A percentile compares a stretch with the other conserved stretches of the same genome.
phyloP scores from a whole-genome alignment of 768 basidiomycete genomes.

The Mycena rebaudengoi region DNA sequence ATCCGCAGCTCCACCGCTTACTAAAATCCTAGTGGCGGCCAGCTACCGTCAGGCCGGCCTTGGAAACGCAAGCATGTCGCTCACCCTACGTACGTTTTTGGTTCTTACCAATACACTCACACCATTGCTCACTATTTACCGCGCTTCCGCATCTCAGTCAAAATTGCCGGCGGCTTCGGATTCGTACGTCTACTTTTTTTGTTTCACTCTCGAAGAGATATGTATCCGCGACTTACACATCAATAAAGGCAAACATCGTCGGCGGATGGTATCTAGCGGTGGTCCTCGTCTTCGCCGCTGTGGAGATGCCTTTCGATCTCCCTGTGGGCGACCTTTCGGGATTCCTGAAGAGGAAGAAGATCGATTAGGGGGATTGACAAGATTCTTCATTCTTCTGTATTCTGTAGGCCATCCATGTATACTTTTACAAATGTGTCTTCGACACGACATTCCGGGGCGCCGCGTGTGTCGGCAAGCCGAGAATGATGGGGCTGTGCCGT shows the following conservation, averaged over 20 bases:
- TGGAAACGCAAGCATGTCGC: slow-evolving; percentile 12
- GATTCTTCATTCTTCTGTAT: too few relatives aligned
- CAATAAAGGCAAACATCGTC: slow-evolving; percentile 5
- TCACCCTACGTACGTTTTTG: not conserved
- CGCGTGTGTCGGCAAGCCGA: too few relatives aligned
- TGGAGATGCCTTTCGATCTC: slow-evolving; percentile 20
- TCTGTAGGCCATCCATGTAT: too few relatives aligned
- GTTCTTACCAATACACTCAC: not conserved
- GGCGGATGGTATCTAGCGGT: slow-evolving; percentile 23
- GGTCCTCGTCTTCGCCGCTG: slow-evolving; percentile 19
- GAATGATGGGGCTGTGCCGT: too few relatives aligned
- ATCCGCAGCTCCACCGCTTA: not conserved
- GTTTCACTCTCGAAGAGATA: not conserved
- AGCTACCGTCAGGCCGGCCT: slow-evolving; percentile 6
- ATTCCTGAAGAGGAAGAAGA: slow-evolving; percentile 17
- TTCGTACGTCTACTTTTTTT: slow-evolving; percentile 8
- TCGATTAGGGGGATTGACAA: not conserved
- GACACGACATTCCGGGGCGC: too few relatives aligned
- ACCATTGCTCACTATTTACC: not conserved
- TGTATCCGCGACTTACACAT: not conserved
- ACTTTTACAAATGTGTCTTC: too few relatives aligned
- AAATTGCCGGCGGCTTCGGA: slow-evolving; percentile 20
- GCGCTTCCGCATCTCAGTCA: not conserved
- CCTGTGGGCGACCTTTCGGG: slow-evolving; percentile 25
- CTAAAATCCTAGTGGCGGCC: not conserved